phyloP scores from a whole-genome alignment of 441 rosid genomes.

The Mallotus japonicus region DNA sequence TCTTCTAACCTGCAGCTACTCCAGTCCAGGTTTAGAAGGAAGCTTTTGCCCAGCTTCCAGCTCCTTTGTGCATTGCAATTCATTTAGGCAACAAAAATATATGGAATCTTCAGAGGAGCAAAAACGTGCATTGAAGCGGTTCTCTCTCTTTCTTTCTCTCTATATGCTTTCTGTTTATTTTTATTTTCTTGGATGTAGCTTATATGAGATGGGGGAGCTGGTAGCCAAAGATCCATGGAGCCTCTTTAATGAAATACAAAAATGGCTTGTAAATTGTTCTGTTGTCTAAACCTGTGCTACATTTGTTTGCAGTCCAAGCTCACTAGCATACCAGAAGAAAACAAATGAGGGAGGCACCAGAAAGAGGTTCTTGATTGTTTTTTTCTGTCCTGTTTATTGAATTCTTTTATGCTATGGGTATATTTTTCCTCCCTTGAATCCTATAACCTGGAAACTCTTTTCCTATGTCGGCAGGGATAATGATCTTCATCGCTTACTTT shows the following conservation, averaged over 20 bases:
- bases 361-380: slow-evolving; percentile 52
- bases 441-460: slow-evolving; percentile 5
- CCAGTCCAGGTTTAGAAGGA: slow-evolving; percentile 40
- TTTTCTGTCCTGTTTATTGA: slow-evolving; percentile 15
- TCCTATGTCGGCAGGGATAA: slow-evolving; percentile 61
- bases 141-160: slow-evolving; percentile 23
- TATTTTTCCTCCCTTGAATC: slow-evolving; percentile 7
- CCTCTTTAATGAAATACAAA: not conserved
- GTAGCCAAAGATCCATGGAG: not conserved
- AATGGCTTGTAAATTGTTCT: not conserved
- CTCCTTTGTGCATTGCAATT: slow-evolving; percentile 33
- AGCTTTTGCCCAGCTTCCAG: slow-evolving; percentile 34
- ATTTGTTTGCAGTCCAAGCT: slow-evolving; percentile 45
- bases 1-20: slow-evolving; percentile 33
- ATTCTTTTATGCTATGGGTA: slow-evolving; percentile 1
- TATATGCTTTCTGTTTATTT: not conserved
- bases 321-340: slow-evolving; percentile 53
- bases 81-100: slow-evolving; percentile 31
- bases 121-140: slow-evolving; percentile 57
- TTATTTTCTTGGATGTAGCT: not conserved
- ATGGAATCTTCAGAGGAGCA: slow-evolving; percentile 33
- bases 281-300: slow-evolving; percentile 19
- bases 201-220: not conserved
- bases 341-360: slow-evolving; percentile 56
- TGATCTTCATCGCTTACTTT: slow-evolving; percentile 83